phyloP scores from a whole-genome alignment of 1,284 basidiomycete species.

The Ustanciosporium gigantosporum region DNA sequence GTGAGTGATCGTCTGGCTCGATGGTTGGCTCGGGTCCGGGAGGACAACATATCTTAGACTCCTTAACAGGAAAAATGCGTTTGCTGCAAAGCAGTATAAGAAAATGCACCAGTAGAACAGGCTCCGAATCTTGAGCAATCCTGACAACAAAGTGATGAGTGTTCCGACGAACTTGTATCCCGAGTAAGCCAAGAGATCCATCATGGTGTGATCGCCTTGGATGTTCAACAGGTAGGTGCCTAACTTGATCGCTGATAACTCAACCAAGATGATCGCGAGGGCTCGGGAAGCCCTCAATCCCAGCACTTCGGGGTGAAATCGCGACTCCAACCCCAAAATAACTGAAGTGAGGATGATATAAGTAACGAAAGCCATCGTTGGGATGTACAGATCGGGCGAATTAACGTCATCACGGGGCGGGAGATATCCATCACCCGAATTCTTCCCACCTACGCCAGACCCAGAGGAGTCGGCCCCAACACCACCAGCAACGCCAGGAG shows the following conservation, averaged over 20 bases:
- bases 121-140: constrained; percentile 61
- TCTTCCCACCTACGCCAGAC: constrained; percentile 11
- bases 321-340: constrained; percentile 77
- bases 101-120: constrained; percentile 75
- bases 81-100: constrained; percentile 81
- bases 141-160: constrained; percentile 49
- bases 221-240: constrained; percentile 90
- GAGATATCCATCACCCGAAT: constrained; percentile 67
- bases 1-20: constrained; percentile 72
- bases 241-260: constrained; percentile 84
- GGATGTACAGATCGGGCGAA: constrained; percentile 94
- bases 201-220: constrained; percentile 69
- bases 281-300: constrained; percentile 84
- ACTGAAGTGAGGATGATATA: constrained; percentile 85
- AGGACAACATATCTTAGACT: constrained; percentile 81
- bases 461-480: constrained; percentile 16
- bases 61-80: constrained; percentile 86
- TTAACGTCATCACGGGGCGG: constrained; percentile 93
- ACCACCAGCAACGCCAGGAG: constrained; percentile 6
- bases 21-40: constrained; percentile 67
- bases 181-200: constrained; percentile 71
- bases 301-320: constrained; percentile 87
- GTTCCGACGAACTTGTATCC: constrained; percentile 90
- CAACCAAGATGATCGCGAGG: constrained; percentile 62
- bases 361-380: constrained; percentile 92